These are phyloP conservation scores for Casuarina glauca DNA, from an alignment of 306 rosid genomes.

Conservation along the genomic window DNA sequence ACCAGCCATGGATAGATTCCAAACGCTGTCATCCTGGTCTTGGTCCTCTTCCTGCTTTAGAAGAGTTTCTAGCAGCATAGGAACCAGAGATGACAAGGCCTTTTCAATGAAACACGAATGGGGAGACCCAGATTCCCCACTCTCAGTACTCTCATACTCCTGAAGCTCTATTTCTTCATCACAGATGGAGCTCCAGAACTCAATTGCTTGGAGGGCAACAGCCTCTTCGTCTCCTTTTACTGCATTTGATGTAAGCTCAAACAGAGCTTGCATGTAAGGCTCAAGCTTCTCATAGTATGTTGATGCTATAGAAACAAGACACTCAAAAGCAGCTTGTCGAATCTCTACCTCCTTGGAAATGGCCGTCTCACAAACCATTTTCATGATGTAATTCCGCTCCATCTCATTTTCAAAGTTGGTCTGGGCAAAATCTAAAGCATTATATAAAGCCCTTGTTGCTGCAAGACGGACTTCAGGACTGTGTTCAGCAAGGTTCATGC, in stretches of 20 bases:
- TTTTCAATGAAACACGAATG: constrained; percentile 37
- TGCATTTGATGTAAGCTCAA: constrained; percentile 43
- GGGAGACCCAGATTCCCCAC: constrained; percentile 27
- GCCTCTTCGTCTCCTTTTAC: constrained; percentile 38
- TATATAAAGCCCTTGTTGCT: constrained; percentile 38
- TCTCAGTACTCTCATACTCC: constrained; percentile 28
- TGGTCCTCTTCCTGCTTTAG: constrained; percentile 43
- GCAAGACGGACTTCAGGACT: constrained; percentile 40
- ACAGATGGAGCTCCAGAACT: constrained; percentile 46
- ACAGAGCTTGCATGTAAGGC: constrained; percentile 36
- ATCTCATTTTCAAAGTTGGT: constrained; percentile 39
- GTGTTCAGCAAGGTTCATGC: constrained; percentile 38
- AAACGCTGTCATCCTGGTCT: constrained; percentile 36
- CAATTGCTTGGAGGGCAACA: constrained; percentile 41
- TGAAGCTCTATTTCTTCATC: constrained; percentile 42
- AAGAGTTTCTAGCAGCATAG: constrained; percentile 38
- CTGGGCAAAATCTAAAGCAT: constrained; percentile 39
- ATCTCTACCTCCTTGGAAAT: constrained; percentile 38
- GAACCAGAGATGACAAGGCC: constrained; percentile 33
- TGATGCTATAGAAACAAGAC: constrained; percentile 43
- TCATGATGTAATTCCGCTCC: constrained; percentile 41
- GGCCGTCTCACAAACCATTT: constrained; percentile 36
- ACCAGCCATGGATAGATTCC: constrained; percentile 46
- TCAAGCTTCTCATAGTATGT: constrained; percentile 38
- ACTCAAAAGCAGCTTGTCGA: constrained; percentile 43